Evolutionary conservation across 2,329 filamentous ascomycete genomes (phyloP).

Genomic region (Diaporthe vexans): DNA sequence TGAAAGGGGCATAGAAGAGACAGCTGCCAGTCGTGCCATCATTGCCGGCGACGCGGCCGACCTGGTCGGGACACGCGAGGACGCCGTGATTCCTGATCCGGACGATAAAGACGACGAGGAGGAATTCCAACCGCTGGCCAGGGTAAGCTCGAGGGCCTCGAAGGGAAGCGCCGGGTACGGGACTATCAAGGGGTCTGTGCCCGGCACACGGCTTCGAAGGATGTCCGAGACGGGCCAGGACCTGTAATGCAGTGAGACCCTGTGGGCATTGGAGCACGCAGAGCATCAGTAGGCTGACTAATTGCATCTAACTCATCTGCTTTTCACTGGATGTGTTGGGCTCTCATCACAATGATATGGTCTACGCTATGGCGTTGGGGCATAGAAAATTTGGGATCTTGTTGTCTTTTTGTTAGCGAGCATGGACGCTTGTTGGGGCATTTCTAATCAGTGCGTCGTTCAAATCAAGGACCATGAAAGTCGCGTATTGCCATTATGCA

Average conservation of each 20-base stretch:
- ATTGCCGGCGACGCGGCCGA: conserved; percentile 38
- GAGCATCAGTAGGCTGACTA: not conserved
- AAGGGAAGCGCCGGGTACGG: conserved; percentile 24
- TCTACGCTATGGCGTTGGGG: conserved; percentile 15
- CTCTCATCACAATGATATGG: not conserved
- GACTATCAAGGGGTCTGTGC: conserved; percentile 11
- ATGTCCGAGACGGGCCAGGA: conserved; percentile 33
- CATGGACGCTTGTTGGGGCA: not conserved
- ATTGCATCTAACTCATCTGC: not conserved
- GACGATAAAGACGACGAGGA: conserved; percentile 32
- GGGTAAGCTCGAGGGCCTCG: conserved; percentile 32
- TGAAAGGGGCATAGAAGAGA: conserved; percentile 45
- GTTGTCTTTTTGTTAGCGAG: not conserved
- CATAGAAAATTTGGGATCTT: not conserved
- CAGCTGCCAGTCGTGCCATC: conserved; percentile 23
- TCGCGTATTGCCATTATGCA: not conserved
- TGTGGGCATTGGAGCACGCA: not conserved
- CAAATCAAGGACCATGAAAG: not conserved
- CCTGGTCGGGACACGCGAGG: not conserved
- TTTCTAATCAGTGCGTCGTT: not conserved
- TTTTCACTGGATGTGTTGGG: not conserved
- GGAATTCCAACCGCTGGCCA: conserved; percentile 25
- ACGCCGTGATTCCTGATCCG: not conserved
- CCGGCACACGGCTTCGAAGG: conserved; percentile 24
- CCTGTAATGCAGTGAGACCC: not conserved